A percentile compares a stretch with the other conserved stretches of the same genome.
phyloP scores from a whole-genome alignment of 306 rosid species.

The Alnus rubra region DNA sequence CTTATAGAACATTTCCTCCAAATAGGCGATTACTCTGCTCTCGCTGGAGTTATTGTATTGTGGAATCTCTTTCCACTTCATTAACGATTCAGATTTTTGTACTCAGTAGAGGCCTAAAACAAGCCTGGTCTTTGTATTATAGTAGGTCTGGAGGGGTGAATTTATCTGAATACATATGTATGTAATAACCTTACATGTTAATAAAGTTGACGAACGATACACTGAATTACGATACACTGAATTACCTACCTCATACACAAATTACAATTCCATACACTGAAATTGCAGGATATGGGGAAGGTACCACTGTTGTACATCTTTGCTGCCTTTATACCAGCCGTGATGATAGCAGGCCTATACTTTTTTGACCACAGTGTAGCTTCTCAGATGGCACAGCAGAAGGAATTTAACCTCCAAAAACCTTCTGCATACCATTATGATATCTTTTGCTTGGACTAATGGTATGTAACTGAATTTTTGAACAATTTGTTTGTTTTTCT shows the following conservation, averaged over 20 bases:
- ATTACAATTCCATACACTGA: background rate
- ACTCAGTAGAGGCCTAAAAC: background rate
- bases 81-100: background rate
- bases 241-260: conserved; percentile 9
- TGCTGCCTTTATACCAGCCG: conserved; percentile 74
- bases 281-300: conserved; percentile 75
- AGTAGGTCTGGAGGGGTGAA: background rate
- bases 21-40: too few species aligned
- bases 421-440: conserved; percentile 90
- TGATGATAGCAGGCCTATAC: conserved; percentile 85
- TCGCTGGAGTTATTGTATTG: background rate
- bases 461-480: conserved; percentile 37
- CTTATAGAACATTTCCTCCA: background rate
- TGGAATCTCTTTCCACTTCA: background rate
- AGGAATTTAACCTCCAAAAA: conserved; percentile 84
- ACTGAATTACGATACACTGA: background rate
- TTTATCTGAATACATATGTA: background rate
- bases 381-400: conserved; percentile 83
- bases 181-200: background rate
- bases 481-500: conserved; percentile 10
- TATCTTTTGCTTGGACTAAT: conserved; percentile 65
- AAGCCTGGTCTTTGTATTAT: background rate
- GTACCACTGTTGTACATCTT: conserved; percentile 62
- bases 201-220: background rate
- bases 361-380: conserved; percentile 95